Evolutionary conservation across 73 alveolate genomes (phyloP).

Genomic region (Paramecium caudatum): DNA sequence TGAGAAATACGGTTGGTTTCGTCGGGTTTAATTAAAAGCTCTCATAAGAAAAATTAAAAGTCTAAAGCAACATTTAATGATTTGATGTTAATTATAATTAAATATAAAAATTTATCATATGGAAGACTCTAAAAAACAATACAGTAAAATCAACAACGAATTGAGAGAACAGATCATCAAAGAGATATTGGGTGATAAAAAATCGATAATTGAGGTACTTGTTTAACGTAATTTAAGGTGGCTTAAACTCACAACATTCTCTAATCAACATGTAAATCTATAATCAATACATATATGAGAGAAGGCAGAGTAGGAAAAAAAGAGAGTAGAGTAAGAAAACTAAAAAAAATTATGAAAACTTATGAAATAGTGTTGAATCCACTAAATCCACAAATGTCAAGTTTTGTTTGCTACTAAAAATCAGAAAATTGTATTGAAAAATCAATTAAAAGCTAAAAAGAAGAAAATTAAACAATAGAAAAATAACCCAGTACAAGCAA

Average conservation of each 20-base stretch:
- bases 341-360: neutral
- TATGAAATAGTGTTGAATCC: slow-evolving; percentile 20
- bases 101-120: neutral
- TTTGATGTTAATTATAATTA: too few relatives aligned
- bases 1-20: neutral
- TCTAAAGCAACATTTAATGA: neutral
- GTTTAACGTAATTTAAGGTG: neutral
- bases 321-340: slow-evolving; percentile 45
- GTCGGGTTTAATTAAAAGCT: neutral
- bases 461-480: neutral
- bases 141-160: slow-evolving; percentile 28
- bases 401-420: neutral
- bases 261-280: slow-evolving; percentile 59
- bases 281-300: slow-evolving; percentile 55
- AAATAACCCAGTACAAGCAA: neutral
- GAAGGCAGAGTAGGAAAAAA: slow-evolving; percentile 72
- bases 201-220: neutral
- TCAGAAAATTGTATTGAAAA: slow-evolving; percentile 31
- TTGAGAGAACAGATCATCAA: slow-evolving; percentile 8
- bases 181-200: neutral
- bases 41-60: neutral
- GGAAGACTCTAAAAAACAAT: slow-evolving; percentile 32
- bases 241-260: neutral
- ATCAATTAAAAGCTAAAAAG: slow-evolving; percentile 17
- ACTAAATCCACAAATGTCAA: neutral